These are phyloP conservation scores for Puccinia polysora DNA, from an alignment of 1,284 basidiomycete species.

Conservation along the genomic window DNA sequence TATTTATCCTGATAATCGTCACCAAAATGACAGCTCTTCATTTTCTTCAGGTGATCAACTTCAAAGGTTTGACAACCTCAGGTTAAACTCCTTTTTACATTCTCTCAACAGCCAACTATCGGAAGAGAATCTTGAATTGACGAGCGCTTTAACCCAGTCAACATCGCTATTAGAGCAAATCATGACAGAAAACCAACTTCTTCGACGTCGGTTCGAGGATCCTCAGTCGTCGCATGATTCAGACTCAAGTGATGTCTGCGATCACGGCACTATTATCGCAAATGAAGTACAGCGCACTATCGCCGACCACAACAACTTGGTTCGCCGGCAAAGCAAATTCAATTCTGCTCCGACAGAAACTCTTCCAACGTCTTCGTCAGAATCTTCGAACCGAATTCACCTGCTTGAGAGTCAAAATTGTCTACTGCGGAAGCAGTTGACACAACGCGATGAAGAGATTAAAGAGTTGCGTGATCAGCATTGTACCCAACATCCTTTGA, in stretches of 20 bases:
- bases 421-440: slow-evolving; percentile 22
- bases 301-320: slow-evolving; percentile 16
- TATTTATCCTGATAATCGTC: slow-evolving; percentile 59
- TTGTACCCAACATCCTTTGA: slow-evolving; percentile 58
- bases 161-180: slow-evolving; percentile 56
- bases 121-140: slow-evolving; percentile 69
- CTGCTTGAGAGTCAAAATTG: slow-evolving; percentile 23
- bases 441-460: slow-evolving; percentile 41
- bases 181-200: slow-evolving; percentile 62
- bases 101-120: slow-evolving; percentile 70
- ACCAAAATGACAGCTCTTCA: slow-evolving; percentile 67
- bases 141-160: slow-evolving; percentile 38
- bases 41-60: slow-evolving; percentile 61
- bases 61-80: slow-evolving; percentile 70
- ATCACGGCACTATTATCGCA: not conserved
- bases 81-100: slow-evolving; percentile 74
- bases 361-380: not conserved
- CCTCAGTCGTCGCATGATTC: not conserved
- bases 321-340: slow-evolving; percentile 7
- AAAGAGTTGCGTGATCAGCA: slow-evolving; percentile 41
- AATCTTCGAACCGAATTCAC: not conserved
- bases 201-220: slow-evolving; percentile 59
- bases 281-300: slow-evolving; percentile 11
- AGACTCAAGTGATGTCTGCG: not conserved
- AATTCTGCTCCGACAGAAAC: not conserved